Evolutionary conservation across 2,329 filamentous ascomycete species (phyloP).

Genomic region (Arthrobotrys entomopaga): DNA sequence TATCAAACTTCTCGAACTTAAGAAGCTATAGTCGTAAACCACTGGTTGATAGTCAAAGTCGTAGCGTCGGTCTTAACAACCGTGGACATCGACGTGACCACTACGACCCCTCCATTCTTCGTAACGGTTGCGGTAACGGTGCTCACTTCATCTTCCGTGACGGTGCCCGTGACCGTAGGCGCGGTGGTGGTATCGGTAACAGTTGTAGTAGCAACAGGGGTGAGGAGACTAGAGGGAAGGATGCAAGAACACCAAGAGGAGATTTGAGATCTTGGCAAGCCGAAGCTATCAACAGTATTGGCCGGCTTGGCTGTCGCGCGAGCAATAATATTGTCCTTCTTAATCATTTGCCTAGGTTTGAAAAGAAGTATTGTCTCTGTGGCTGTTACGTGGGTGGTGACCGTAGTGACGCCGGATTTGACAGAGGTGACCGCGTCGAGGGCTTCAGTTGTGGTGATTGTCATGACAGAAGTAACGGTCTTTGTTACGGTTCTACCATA

Average conservation of each 20-base stretch:
- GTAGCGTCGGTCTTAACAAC: too few relatives aligned
- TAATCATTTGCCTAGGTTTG: constrained; percentile 29
- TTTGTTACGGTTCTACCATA: constrained; percentile 12
- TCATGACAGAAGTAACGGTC: constrained; percentile 10
- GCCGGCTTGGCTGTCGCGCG: too few relatives aligned
- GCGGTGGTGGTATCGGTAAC: neutral
- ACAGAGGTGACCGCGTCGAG: constrained; percentile 24
- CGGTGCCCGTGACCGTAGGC: constrained; percentile 15
- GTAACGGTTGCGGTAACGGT: constrained; percentile 2
- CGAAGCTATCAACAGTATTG: neutral
- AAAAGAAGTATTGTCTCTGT: constrained; percentile 33
- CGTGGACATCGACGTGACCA: too few relatives aligned
- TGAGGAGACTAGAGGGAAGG: constrained; percentile 1
- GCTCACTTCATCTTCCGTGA: constrained; percentile 13
- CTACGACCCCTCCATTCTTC: too few relatives aligned
- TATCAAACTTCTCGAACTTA: too few relatives aligned
- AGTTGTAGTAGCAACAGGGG: neutral
- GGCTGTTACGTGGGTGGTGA: constrained; percentile 56
- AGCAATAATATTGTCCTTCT: constrained; percentile 18
- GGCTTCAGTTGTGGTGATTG: constrained; percentile 9
- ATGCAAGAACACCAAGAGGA: constrained; percentile 12
- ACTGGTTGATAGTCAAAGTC: too few relatives aligned
- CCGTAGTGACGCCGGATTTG: constrained; percentile 56
- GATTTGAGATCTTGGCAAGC: constrained; percentile 13
- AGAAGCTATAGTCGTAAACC: too few relatives aligned